Evolutionary conservation across 2,329 filamentous ascomycete species (phyloP).

Genomic region (Lithohypha guttulata): DNA sequence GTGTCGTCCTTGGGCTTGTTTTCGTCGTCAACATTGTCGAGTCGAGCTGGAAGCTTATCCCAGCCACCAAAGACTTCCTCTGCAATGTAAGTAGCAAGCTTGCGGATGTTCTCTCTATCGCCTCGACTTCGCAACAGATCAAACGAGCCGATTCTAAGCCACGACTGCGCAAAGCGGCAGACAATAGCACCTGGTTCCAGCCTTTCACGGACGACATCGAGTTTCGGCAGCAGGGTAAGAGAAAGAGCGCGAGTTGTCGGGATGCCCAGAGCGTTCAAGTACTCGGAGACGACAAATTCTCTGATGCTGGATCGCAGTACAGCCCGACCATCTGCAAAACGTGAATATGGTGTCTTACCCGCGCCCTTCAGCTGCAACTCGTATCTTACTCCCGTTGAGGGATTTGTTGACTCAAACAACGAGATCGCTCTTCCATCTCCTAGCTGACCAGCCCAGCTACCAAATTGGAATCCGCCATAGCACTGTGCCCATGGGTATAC

Average conservation of each 20-base stretch:
- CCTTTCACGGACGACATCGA: constrained; percentile 64
- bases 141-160: constrained; percentile 91
- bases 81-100: constrained; percentile 69
- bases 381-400: constrained; percentile 59
- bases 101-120: constrained; percentile 62
- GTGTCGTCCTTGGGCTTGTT: constrained; percentile 24
- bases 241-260: constrained; percentile 78
- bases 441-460: constrained; percentile 89
- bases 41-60: constrained; percentile 61
- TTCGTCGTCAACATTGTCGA: constrained; percentile 33
- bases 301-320: constrained; percentile 86
- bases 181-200: constrained; percentile 89
- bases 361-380: constrained; percentile 93
- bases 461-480: constrained; percentile 63
- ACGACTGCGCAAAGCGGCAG: constrained; percentile 73
- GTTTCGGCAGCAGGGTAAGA: constrained; percentile 63
- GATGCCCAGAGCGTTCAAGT: constrained; percentile 70
- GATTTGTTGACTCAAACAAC: constrained; percentile 79
- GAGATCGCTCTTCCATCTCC: constrained; percentile 92
- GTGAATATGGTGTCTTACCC: constrained; percentile 83
- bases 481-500: constrained; percentile 98
- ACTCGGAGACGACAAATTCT: constrained; percentile 86
- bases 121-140: constrained; percentile 77
- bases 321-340: constrained; percentile 92
- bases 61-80: constrained; percentile 83